Percentiles rank a stretch among this genome's conserved stretches.
Conservation (phyloP, 1,284 basidiomycete genomes). For the Schizophyllum amplum region DNA sequence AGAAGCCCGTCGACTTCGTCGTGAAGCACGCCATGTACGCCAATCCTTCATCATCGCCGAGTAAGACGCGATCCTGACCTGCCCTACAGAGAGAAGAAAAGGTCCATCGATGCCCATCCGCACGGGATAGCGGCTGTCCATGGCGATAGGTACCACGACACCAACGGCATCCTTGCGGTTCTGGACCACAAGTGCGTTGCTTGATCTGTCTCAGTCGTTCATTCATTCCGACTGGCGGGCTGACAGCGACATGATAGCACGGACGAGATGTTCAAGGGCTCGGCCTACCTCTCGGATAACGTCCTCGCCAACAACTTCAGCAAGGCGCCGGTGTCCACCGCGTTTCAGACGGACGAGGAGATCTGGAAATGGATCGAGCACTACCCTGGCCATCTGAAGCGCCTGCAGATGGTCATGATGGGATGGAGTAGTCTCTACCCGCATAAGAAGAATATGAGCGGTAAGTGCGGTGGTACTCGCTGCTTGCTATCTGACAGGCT, state of each 20-base stretch:
- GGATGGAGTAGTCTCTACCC: neutral
- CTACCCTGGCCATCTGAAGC: neutral
- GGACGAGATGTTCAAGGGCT: slow-evolving; percentile 11
- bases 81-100: neutral
- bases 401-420: neutral
- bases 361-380: slow-evolving; percentile 3
- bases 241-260: slow-evolving; percentile 1
- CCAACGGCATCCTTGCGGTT: neutral
- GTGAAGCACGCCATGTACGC: neutral
- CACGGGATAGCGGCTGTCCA: neutral
- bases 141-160: neutral
- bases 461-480: neutral
- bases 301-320: neutral
- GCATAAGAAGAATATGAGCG: neutral
- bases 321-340: neutral
- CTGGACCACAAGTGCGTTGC: neutral
- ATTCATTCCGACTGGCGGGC: neutral
- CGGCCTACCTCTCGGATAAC: slow-evolving; percentile 9
- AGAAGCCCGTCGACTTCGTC: slow-evolving; percentile 4
- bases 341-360: neutral
- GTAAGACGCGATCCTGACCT: neutral
- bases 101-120: neutral
- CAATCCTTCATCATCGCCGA: neutral
- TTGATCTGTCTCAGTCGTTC: neutral
- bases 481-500: neutral